Base-by-base conservation (phyloP, 1,284 basidiomycete genomes). In the Anthracocystis panici-leucophaei region DNA sequence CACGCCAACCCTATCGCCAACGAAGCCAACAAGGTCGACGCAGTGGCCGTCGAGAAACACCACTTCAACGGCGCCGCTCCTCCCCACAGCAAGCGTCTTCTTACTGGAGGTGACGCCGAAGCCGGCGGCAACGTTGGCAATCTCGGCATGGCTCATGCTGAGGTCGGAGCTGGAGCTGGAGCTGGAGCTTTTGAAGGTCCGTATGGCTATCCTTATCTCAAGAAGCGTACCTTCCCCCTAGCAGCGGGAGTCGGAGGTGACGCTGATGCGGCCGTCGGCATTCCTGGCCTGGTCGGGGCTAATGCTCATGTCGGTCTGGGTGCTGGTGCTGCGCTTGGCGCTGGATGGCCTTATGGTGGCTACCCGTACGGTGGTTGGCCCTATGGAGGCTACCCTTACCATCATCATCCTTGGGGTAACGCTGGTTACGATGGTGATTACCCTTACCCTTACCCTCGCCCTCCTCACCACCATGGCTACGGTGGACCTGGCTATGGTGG, bases 11-110 rank as follows among this genome's bases (percentile, higher is more conserved):
- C 64, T 8, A 48, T 63, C 23, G 25, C 21, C 16, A 29, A 35
- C 11, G 46, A 38, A 0, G 10, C 38, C 11, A 10, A 48, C 52
- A 38, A 55, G 20, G 9, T 41, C 33, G 52, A 59, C 27, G 29
- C 21, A 12, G 46, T 16, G 27, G 27, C 20, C 45, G 9, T 61
- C 27, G 53, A 66, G 45, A 49, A 51, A 20, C 57, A 57, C 16
- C 46, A 45, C 9, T 4, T 51, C 23, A 2, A 31, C 31, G 27
- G 10, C 21, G 27, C 50, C 8, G 33, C 50, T 18, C 31, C 35
- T 38, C 45, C 45, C 16, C 23, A 46, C 11, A 21, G 16, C 8
- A 54, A 54, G 41, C 52, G 52, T 27, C 25, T 44, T 9, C 27
- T 54, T 1, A 41, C 42, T 16, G 14, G 11, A 1, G 35, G 35